phyloP scores from a whole-genome alignment of 2,329 filamentous ascomycete genomes.

The Nannizzia gypsea region DNA sequence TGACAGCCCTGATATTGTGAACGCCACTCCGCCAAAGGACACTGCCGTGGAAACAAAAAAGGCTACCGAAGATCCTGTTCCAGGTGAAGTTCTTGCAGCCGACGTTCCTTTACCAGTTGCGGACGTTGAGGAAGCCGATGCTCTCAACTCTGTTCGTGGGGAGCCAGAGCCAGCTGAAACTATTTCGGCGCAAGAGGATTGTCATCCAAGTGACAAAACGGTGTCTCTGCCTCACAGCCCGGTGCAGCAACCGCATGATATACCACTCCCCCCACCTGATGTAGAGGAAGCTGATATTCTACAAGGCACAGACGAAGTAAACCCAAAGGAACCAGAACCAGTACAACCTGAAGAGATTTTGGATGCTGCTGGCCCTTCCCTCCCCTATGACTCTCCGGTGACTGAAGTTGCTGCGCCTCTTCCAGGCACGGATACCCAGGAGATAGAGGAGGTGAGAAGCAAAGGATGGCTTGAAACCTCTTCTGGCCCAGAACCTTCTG shows the following conservation, averaged over 20 bases:
- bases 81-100: background rate
- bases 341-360: background rate
- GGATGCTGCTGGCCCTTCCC: background rate
- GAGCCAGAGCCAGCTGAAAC: background rate
- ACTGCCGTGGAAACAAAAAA: background rate
- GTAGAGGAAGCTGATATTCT: background rate
- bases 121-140: background rate
- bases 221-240: background rate
- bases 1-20: background rate
- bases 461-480: background rate
- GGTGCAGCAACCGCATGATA: background rate
- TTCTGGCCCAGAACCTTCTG: background rate
- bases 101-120: background rate
- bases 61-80: background rate
- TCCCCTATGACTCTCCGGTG: background rate
- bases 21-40: background rate
- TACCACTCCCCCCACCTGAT: background rate
- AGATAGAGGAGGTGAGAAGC: background rate
- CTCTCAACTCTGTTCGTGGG: background rate
- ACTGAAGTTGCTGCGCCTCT: background rate
- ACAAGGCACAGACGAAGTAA: background rate
- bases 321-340: background rate
- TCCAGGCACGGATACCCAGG: background rate
- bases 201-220: background rate
- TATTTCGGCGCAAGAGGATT: too few species aligned